Base-by-base conservation (phyloP, 2,329 filamentous ascomycete species). In the Cucurbitaria berberidis region DNA sequence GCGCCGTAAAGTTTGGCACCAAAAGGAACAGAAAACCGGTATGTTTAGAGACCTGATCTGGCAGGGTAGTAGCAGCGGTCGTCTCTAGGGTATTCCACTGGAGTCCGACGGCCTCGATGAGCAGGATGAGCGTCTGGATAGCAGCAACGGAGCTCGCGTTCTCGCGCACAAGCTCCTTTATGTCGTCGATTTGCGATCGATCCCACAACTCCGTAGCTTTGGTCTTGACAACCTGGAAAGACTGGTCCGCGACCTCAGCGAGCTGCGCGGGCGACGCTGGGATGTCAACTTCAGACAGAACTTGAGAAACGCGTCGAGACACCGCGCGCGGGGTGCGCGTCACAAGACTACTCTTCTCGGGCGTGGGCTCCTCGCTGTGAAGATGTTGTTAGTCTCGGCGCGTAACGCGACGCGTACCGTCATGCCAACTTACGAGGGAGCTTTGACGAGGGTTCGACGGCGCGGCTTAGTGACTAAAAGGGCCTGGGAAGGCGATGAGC, bases 1-100 rank as follows among this genome's bases (percentile, higher is more conserved):
- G 79, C 26, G 88, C 76, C 75, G 95, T 96, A 64, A 96, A 80
- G 74, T 98, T 90, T 0, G 93, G 91, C 18, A 95, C 76, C 65
- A 85, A 82, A 57, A 96, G 80, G 5, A 42, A 29, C 24, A 29
- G 15, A 16, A 29, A 24, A 9, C 40, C 40, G 5, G 40, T 42
- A 24, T 18, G 40, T 29, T 42, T 42, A 3, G 40, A 42, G 11
- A 42, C 15, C 13, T 30, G 11, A 3, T 26, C 40, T 27, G 40
- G 40, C n/a, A 42, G 40, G n/a, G 11, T 18, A 16, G 40, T 13
- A 16, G 40, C 40, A 70, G 89, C 90, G 63, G 83, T 82, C 70
- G 88, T 84, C 22, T 89, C 84, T 5, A 97, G 80, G 48, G 96
- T 79, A 71, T 89, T 86, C 43, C 79, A 81, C 58, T 90, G 84